Evolutionary conservation across 164 flowering plant genomes (phyloP).

Genomic region (Taxillus chinensis): DNA sequence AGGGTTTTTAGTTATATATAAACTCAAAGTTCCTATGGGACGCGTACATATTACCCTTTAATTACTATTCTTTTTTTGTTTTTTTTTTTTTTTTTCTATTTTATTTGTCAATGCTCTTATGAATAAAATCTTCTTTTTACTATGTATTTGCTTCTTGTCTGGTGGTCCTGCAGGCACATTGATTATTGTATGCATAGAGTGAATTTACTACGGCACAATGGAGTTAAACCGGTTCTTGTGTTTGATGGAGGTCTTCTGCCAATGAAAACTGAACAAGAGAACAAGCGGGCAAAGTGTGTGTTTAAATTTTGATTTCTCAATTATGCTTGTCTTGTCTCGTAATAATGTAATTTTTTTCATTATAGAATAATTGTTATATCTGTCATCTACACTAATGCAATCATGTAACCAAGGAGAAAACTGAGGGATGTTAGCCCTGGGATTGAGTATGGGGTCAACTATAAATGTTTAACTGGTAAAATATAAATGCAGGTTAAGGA

Average conservation of each 20-base stretch:
- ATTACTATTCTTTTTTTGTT: not conserved
- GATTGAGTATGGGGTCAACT: too few species aligned
- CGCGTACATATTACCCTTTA: too few species aligned
- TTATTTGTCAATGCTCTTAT: not conserved
- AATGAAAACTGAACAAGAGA: constrained; percentile 92
- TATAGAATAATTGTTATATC: too few species aligned
- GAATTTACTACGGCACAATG: constrained; percentile 76
- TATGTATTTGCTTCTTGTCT: constrained; percentile 1
- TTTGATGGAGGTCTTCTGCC: constrained; percentile 96
- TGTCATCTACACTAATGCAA: too few species aligned
- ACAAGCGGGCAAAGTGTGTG: constrained; percentile 76
- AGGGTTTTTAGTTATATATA: too few species aligned
- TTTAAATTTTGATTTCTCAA: not conserved
- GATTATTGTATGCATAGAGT: constrained; percentile 97
- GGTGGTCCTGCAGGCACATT: constrained; percentile 59
- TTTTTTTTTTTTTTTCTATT: not conserved
- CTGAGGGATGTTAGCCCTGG: too few species aligned
- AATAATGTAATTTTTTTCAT: too few species aligned
- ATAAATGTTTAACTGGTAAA: not conserved
- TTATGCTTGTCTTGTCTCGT: not conserved
- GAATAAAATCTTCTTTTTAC: too few species aligned
- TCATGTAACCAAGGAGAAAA: too few species aligned
- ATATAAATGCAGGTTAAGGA: constrained; percentile 50
- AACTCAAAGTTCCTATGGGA: too few species aligned
- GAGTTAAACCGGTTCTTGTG: constrained; percentile 83